A percentile compares a stretch with the other conserved stretches of the same genome.
These are phyloP conservation scores for Abelmoschus esculentus DNA, from an alignment of 345 rosid genomes.

Conservation along the genomic window DNA sequence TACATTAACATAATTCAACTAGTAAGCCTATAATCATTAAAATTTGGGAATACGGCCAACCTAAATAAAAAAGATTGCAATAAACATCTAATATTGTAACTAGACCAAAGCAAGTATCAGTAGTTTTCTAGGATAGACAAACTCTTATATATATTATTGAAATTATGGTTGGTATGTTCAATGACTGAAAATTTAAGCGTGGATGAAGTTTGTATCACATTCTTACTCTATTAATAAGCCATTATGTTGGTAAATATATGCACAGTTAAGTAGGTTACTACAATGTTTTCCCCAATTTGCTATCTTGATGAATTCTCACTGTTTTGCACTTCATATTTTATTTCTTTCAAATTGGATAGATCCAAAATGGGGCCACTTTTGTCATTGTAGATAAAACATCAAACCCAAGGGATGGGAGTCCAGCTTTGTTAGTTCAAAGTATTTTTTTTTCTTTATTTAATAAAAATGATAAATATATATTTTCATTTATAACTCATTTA, in stretches of 20 bases:
- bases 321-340: slow-evolving; percentile 24
- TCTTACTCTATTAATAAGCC: slow-evolving; percentile 6
- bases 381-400: slow-evolving; percentile 74
- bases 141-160: background rate
- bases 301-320: slow-evolving; percentile 17
- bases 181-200: slow-evolving; percentile 1
- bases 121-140: background rate
- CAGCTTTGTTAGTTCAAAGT: slow-evolving; percentile 76
- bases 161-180: background rate
- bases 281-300: slow-evolving; percentile 12
- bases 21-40: background rate
- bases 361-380: slow-evolving; percentile 95
- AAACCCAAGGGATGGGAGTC: slow-evolving; percentile 69
- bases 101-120: background rate
- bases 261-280: slow-evolving; percentile 8
- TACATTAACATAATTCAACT: background rate
- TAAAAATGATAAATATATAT: background rate
- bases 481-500: background rate
- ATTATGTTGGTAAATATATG: slow-evolving; percentile 9
- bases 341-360: slow-evolving; percentile 43
- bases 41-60: background rate
- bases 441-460: slow-evolving; percentile 10
- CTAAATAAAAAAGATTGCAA: background rate
- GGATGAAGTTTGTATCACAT: background rate
- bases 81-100: background rate